Percentiles rank a stretch among this genome's conserved stretches.
These are phyloP conservation scores for Populus davidiana DNA, from an alignment of 345 rosid species.

Conservation along the genomic window DNA sequence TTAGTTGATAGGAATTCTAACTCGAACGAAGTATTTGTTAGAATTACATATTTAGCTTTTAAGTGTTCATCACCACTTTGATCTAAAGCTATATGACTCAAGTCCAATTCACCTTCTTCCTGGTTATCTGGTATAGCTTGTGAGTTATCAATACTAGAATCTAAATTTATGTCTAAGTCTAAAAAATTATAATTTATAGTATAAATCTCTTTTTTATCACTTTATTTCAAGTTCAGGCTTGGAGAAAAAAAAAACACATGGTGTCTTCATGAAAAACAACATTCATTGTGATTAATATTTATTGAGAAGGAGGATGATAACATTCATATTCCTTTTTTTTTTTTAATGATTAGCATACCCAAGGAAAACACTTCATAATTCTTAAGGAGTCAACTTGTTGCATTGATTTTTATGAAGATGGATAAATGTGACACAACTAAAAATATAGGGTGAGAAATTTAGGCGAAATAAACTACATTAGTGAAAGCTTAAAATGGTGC, in stretches of 20 bases:
- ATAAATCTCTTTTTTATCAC: neutral
- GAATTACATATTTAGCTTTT: too few relatives aligned
- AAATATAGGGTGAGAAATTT: neutral
- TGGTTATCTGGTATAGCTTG: too few relatives aligned
- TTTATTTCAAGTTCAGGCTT: neutral
- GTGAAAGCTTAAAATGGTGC: neutral
- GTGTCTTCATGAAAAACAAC: neutral
- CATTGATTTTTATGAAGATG: neutral
- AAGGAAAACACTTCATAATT: neutral
- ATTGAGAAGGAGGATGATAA: neutral
- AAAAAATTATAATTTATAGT: neutral
- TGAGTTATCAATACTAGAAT: too few relatives aligned
- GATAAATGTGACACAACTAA: neutral
- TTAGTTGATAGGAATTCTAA: neutral
- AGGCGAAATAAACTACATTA: too few relatives aligned
- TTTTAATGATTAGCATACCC: neutral
- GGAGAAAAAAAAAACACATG: neutral
- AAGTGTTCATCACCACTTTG: too few relatives aligned
- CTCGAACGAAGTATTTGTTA: too few relatives aligned
- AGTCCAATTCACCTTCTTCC: too few relatives aligned
- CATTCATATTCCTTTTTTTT: neutral
- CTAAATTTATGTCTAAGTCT: too few relatives aligned
- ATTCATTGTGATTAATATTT: neutral
- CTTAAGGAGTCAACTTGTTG: neutral
- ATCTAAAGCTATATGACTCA: too few relatives aligned